Conservation (phyloP, 306 rosid genomes). For the Ceratonia siliqua region DNA sequence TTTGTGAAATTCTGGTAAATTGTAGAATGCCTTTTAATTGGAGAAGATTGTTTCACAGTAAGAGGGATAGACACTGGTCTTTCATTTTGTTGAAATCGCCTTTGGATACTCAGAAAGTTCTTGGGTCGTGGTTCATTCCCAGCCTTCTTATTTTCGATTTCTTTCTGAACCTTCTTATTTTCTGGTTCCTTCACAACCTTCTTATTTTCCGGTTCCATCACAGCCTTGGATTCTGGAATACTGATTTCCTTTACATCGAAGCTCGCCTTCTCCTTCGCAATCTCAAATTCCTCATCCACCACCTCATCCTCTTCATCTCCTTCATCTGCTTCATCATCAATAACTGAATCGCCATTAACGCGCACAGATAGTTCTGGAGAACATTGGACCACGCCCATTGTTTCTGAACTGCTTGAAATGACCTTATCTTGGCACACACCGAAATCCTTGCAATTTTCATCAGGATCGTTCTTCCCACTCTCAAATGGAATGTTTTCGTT, state of each 20-base stretch:
- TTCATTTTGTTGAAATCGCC: slow-evolving; percentile 37
- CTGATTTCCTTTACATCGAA: slow-evolving; percentile 55
- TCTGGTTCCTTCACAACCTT: slow-evolving; percentile 1
- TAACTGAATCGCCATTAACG: slow-evolving; percentile 23
- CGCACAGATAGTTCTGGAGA: slow-evolving; percentile 29
- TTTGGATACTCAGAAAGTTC: slow-evolving; percentile 32
- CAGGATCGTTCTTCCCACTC: slow-evolving; percentile 29
- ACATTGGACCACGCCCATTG: slow-evolving; percentile 27
- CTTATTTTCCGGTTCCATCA: slow-evolving; percentile 27
- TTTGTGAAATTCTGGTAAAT: slow-evolving; percentile 39
- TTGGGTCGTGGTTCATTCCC: slow-evolving; percentile 30
- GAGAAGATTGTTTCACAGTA: slow-evolving; percentile 48
- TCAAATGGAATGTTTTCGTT: slow-evolving; percentile 39
- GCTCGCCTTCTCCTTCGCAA: slow-evolving; percentile 46
- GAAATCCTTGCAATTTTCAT: slow-evolving; percentile 54
- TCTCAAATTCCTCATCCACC: slow-evolving; percentile 26
- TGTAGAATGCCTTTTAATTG: slow-evolving; percentile 42
- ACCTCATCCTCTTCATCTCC: slow-evolving; percentile 32
- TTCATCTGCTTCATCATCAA: slow-evolving; percentile 34
- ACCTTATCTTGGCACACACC: slow-evolving; percentile 56
- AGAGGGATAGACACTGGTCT: slow-evolving; percentile 35
- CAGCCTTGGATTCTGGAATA: slow-evolving; percentile 33
- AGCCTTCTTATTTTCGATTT: not conserved
- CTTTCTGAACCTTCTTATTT: slow-evolving; percentile 7
- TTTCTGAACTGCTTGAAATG: slow-evolving; percentile 39